Evolutionary conservation across 768 basidiomycete genomes (phyloP).

Genomic region (Mycena pura): DNA sequence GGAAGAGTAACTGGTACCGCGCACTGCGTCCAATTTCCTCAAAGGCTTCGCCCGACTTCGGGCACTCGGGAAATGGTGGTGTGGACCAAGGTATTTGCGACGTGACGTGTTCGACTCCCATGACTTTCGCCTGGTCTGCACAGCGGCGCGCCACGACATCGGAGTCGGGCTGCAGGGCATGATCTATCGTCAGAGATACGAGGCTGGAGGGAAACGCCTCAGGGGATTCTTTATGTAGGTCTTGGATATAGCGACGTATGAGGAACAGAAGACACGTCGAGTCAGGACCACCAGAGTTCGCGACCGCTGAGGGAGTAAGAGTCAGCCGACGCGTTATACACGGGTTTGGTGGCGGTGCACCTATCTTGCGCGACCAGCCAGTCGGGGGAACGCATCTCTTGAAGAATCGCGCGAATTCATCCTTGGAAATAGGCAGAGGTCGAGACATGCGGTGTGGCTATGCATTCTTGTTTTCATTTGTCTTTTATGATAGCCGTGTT

Average conservation of each 20-base stretch:
- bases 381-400: slow-evolving; percentile 50
- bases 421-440: slow-evolving; percentile 13
- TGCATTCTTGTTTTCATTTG: too few species aligned
- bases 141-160: slow-evolving; percentile 60
- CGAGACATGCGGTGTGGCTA: too few species aligned
- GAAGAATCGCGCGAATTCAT: slow-evolving; percentile 25
- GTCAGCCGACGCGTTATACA: not conserved
- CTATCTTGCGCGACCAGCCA: slow-evolving; percentile 58
- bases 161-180: slow-evolving; percentile 70
- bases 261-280: slow-evolving; percentile 82
- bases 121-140: slow-evolving; percentile 44
- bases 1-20: slow-evolving; percentile 60
- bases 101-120: slow-evolving; percentile 56
- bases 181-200: slow-evolving; percentile 71
- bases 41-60: slow-evolving; percentile 46
- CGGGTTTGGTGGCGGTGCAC: slow-evolving; percentile 35
- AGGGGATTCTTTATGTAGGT: slow-evolving; percentile 11
- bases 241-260: slow-evolving; percentile 52
- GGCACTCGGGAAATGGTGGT: slow-evolving; percentile 56
- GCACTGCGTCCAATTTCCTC: slow-evolving; percentile 66
- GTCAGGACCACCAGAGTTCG: slow-evolving; percentile 84
- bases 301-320: slow-evolving; percentile 58
- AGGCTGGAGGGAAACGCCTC: slow-evolving; percentile 35
- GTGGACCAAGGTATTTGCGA: slow-evolving; percentile 64
- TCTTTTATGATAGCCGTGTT: not conserved